phyloP scores from a whole-genome alignment of 805 yeast species.

The Zygoascus bituminiphila region DNA sequence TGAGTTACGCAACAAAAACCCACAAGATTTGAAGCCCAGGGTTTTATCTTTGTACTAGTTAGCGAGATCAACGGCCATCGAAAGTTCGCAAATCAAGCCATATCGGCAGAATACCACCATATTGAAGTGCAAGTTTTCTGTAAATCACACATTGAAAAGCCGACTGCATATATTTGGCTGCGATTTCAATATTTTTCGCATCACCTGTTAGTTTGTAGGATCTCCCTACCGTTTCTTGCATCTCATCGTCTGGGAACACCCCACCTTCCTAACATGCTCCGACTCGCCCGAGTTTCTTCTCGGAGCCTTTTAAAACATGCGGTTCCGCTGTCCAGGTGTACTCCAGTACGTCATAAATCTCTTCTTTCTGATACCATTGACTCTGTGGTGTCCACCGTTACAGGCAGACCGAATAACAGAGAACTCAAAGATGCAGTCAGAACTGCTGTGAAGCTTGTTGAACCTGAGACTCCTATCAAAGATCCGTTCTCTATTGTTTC shows the following conservation, averaged over 20 bases:
- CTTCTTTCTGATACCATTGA: constrained; percentile 17
- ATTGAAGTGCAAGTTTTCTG: too few species aligned
- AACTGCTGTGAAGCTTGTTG: constrained; percentile 24
- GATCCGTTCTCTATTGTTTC: constrained; percentile 91
- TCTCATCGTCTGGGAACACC: too few species aligned
- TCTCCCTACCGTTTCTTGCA: too few species aligned
- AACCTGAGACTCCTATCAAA: constrained; percentile 35
- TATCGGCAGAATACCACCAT: too few species aligned
- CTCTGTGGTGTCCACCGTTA: constrained; percentile 9
- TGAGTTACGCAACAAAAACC: not conserved
- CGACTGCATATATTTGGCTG: too few species aligned
- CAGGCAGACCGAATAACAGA: constrained; percentile 21
- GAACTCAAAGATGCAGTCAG: constrained; percentile 10
- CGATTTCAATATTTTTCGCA: too few species aligned
- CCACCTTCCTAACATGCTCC: not conserved
- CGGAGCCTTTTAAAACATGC: not conserved
- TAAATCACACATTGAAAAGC: too few species aligned
- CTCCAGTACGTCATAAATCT: constrained; percentile 9
- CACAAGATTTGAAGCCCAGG: not conserved
- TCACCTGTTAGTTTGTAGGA: too few species aligned
- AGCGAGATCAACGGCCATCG: not conserved
- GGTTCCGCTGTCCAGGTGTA: not conserved
- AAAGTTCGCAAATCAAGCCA: too few species aligned
- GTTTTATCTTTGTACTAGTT: not conserved
- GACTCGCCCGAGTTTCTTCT: not conserved